Conservation (phyloP, 1,139 yeast genomes). For the Hansenula sp. region DNA sequence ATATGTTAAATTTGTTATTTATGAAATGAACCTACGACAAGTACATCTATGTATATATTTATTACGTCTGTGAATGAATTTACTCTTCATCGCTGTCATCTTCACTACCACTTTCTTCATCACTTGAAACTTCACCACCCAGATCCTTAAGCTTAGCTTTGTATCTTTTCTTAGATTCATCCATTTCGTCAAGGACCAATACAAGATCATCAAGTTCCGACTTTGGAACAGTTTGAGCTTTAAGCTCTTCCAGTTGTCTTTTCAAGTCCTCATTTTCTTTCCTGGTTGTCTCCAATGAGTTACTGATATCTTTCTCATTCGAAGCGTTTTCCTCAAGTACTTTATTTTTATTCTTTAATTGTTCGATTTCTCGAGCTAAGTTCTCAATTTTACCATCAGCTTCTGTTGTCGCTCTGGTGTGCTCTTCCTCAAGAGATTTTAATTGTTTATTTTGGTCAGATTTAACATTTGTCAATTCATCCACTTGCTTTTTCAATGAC, state of each 20-base stretch:
- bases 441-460: too few species aligned
- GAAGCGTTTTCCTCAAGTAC: too few species aligned
- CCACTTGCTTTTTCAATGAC: background rate
- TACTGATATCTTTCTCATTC: background rate
- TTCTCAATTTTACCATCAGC: too few species aligned
- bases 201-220: conserved; percentile 72
- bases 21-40: too few species aligned
- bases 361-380: too few species aligned
- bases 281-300: background rate
- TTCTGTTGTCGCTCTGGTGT: too few species aligned
- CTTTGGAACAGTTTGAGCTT: conserved; percentile 39
- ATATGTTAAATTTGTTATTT: too few species aligned
- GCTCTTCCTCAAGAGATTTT: too few species aligned
- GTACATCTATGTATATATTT: too few species aligned
- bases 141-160: conserved; percentile 45
- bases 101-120: conserved; percentile 48
- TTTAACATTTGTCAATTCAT: too few species aligned
- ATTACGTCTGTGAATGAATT: background rate
- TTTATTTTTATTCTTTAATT: too few species aligned
- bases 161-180: conserved; percentile 60
- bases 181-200: conserved; percentile 69
- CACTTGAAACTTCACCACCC: conserved; percentile 48
- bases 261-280: background rate
- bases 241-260: conserved; percentile 7
- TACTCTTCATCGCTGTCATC: conserved; percentile 31